Evolutionary conservation across 257 asterid genomes (phyloP), one percentile per base, ranked within the genome.

Genomic region (Solanum rostratum): DNA sequence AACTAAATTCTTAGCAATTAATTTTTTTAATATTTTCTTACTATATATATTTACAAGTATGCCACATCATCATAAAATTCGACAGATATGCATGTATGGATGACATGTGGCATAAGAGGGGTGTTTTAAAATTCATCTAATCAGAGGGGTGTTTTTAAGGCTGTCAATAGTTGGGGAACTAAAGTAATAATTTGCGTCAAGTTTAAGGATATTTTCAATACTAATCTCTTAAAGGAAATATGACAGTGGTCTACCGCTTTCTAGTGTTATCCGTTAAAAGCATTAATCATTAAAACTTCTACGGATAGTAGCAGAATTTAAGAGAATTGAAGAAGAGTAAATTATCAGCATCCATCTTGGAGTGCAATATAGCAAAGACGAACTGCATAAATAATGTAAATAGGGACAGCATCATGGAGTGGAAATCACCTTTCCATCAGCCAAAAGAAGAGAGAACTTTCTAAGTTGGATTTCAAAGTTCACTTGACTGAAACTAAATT

Each of bases 371-470:
- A 50, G 82, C 63, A 27, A 15, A 50, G 39, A 63, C 45, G 50
- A 52, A 78, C 29, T 78, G 6, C 46, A 50, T 27, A 27, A 78
- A 78, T 50, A 27, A 78, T 78, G 82, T 27, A 29, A 50, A 52
- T 78, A 78, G 16, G 41, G 63, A 16, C 39, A 50, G 46, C 3
- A 18, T 10, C 16, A 78, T 2, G 57, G 63, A 78, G 10, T 27
- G 60, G 59, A 82, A 30, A 83, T 15, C 88, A 96, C 99, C 99
- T 94, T 93, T 89, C 94, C 92, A 91, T 95, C 97, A 65, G 92
- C 93, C 84, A 93, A 86, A 81, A 92, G 94, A 85, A 96, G 89
- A 83, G 98, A 93, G 63, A 92, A 83, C 84, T 93, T 92, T 87
- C 93, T 90, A 33, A 93, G 91, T 41, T 89, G 95, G 86, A 91